A percentile compares a stretch with the other conserved stretches of the same genome.
Evolutionary conservation across 1,284 basidiomycete genomes (phyloP).

Genomic region (Naganishia sp.): DNA sequence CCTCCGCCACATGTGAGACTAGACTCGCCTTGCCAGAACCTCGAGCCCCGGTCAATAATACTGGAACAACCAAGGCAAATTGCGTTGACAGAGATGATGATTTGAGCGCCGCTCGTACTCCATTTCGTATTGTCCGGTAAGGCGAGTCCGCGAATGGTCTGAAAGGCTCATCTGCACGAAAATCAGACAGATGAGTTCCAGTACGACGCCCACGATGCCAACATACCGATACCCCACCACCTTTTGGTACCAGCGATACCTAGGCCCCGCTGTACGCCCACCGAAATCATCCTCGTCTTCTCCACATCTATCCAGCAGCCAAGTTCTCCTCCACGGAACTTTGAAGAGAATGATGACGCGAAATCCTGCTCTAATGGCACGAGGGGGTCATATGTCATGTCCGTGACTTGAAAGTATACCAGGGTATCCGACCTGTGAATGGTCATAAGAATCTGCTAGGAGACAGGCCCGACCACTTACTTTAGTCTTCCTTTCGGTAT

Average conservation of each 20-base stretch:
- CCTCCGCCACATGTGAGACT: constrained; percentile 41
- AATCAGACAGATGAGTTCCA: constrained; percentile 10
- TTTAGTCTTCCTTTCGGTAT: constrained; percentile 1
- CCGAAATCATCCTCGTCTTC: constrained; percentile 73
- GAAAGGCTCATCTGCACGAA: constrained; percentile 34
- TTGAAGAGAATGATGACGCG: constrained; percentile 52
- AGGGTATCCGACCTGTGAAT: constrained; percentile 49
- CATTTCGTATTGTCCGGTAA: constrained; percentile 37
- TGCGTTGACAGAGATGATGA: constrained; percentile 35
- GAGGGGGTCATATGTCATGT: constrained; percentile 66
- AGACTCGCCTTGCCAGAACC: constrained; percentile 58
- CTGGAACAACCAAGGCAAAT: constrained; percentile 37
- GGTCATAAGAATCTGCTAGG: background rate
- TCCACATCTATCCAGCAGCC: constrained; percentile 82
- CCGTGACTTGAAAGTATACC: constrained; percentile 77
- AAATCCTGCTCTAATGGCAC: constrained; percentile 52
- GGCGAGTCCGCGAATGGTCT: constrained; percentile 38
- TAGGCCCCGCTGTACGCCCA: constrained; percentile 70
- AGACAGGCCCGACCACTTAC: background rate
- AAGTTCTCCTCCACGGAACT: constrained; percentile 62
- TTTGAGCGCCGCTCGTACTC: constrained; percentile 34
- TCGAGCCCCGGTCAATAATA: constrained; percentile 58
- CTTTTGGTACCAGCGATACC: constrained; percentile 62
- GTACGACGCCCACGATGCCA: too few species aligned
- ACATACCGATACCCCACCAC: constrained; percentile 57